phyloP scores from a whole-genome alignment of 176 grass and related monocot genomes.

The Cocos nucifera region DNA sequence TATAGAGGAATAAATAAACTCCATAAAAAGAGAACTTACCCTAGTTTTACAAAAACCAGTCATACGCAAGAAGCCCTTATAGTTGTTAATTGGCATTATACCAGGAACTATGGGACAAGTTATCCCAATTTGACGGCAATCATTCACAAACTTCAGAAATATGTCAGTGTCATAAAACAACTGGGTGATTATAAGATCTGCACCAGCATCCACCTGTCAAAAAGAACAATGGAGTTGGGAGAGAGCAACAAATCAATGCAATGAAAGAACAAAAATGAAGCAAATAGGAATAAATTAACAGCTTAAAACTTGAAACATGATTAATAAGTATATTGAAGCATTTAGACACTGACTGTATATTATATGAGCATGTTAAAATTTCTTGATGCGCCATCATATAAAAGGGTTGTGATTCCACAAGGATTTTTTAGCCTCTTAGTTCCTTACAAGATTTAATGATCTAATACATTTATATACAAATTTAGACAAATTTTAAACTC shows the following conservation, averaged over 20 bases:
- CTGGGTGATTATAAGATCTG: constrained; percentile 74
- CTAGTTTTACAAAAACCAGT: constrained; percentile 85
- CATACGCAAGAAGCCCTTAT: constrained; percentile 81
- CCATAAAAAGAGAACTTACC: constrained; percentile 23
- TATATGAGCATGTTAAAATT: too few species aligned
- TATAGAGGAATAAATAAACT: too few species aligned
- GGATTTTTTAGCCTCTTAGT: too few species aligned
- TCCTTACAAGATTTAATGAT: too few species aligned
- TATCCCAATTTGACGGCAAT: constrained; percentile 83
- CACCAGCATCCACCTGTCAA: constrained; percentile 76
- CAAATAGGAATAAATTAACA: too few species aligned
- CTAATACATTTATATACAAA: too few species aligned
- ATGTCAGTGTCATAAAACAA: constrained; percentile 85
- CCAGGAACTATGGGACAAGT: constrained; percentile 89
- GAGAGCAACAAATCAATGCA: constrained; percentile 1
- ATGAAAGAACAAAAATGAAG: background rate
- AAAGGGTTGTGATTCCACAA: too few species aligned
- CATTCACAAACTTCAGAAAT: constrained; percentile 86
- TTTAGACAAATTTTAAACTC: too few species aligned
- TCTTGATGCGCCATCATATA: too few species aligned
- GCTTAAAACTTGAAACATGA: too few species aligned
- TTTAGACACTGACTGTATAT: too few species aligned
- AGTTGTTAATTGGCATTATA: constrained; percentile 91
- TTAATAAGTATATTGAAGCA: too few species aligned
- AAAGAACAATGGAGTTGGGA: constrained; percentile 5